Percentiles rank a stretch among this genome's conserved stretches.
phyloP scores from a whole-genome alignment of 495 filamentous ascomycete genomes.

The Penicillium paradoxum region DNA sequence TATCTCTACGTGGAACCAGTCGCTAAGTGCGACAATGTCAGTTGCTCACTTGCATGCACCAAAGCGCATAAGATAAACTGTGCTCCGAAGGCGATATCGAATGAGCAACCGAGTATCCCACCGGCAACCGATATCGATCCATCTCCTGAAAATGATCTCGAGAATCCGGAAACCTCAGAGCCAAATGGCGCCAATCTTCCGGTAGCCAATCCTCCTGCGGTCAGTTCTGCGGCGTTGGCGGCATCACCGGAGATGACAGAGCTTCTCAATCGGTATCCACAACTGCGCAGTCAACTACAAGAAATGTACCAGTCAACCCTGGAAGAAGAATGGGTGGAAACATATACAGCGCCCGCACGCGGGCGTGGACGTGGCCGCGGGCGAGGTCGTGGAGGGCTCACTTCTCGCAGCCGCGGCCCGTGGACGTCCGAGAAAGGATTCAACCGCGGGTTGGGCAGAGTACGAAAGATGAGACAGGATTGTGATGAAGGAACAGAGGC shows the following conservation, averaged over 20 bases:
- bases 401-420: conserved; percentile 33
- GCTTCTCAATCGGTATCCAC: conserved; percentile 50
- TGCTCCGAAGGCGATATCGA: conserved; percentile 31
- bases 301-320: conserved; percentile 51
- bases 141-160: conserved; percentile 5
- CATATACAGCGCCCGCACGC: conserved; percentile 15
- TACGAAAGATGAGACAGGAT: conserved; percentile 35
- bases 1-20: neutral
- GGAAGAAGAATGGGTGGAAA: conserved; percentile 41
- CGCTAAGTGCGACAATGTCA: conserved; percentile 26
- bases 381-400: conserved; percentile 38
- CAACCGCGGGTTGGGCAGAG: conserved; percentile 38
- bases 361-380: conserved; percentile 27
- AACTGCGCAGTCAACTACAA: conserved; percentile 44
- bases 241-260: conserved; percentile 42
- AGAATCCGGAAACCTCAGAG: neutral
- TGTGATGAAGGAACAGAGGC: conserved; percentile 37
- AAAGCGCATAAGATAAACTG: conserved; percentile 56
- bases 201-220: neutral
- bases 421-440: conserved; percentile 47
- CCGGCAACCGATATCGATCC: conserved; percentile 11
- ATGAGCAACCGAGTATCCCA: conserved; percentile 29
- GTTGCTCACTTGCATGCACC: conserved; percentile 67
- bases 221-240: conserved; percentile 17
- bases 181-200: conserved; percentile 6